phyloP scores from a whole-genome alignment of 73 alveolate genomes.

The Diophrys sp. region DNA sequence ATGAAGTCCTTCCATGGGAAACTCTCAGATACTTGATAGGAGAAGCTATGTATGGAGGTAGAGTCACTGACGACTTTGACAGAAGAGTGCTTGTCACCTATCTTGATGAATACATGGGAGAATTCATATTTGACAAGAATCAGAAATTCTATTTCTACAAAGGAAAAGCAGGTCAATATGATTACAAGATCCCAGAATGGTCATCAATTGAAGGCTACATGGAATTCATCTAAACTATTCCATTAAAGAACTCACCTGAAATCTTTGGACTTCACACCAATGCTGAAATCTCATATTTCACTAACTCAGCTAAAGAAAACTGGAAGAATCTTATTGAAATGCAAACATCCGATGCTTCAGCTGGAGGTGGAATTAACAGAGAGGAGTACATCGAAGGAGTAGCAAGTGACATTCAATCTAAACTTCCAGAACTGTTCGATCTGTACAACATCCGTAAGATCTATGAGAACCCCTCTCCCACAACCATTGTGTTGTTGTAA shows the following conservation, averaged over 20 bases:
- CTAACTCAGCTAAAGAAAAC: constrained; percentile 92
- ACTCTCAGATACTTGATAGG: constrained; percentile 92
- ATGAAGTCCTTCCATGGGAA: constrained; percentile 93
- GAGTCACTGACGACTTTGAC: constrained; percentile 97
- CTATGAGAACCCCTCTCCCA: constrained; percentile 88
- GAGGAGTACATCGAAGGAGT: constrained; percentile 81
- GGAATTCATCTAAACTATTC: constrained; percentile 70
- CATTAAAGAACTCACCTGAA: constrained; percentile 82
- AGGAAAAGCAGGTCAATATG: constrained; percentile 74
- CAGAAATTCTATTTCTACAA: constrained; percentile 81
- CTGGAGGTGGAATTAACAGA: constrained; percentile 75
- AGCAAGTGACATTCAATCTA: constrained; percentile 71
- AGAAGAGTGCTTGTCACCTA: constrained; percentile 76
- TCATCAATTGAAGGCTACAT: constrained; percentile 67
- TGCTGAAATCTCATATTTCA: constrained; percentile 95
- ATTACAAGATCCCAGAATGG: constrained; percentile 76
- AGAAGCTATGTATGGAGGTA: constrained; percentile 99
- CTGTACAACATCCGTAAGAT: constrained; percentile 55
- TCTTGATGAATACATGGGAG: constrained; percentile 96
- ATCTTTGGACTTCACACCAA: constrained; percentile 92
- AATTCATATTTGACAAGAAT: constrained; percentile 93
- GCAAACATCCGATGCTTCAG: constrained; percentile 86
- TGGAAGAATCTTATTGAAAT: constrained; percentile 91
- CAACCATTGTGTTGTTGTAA: constrained; percentile 95
- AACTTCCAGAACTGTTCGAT: constrained; percentile 79